Evolutionary conservation across 2,329 filamentous ascomycete genomes (phyloP), one percentile per base, ranked within the genome.

Genomic region (Aaosphaeria arxii): DNA sequence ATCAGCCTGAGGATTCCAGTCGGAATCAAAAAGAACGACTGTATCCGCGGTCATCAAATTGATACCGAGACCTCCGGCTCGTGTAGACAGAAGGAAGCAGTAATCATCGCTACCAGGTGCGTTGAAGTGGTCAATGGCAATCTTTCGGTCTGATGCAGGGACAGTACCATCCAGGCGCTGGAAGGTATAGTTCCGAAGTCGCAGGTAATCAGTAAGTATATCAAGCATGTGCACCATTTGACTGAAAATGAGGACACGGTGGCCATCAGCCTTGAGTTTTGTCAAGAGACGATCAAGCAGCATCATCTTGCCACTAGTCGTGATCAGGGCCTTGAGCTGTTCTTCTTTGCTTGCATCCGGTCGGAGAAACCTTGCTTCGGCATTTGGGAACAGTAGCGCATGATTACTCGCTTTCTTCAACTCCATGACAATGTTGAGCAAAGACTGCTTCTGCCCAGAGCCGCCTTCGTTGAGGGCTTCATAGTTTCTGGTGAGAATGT

Each of bases 201-300:
- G 88, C 56, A 97, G 83, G 66, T 99, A 99, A 62, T 99, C 92
- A 41, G 90, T 89, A 1, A 99, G 79, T 45, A 99, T 94, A 63
- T 99, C 91, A 24, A 99, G 81, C 88, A 99, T 97, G 67, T 90
- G 95, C 33, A 99, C 95, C 94, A 99, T 99, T 68, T 99, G 94
- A 69, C 92, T 97, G 77, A 99, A 99, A 56, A 99, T 97, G 54
- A 99, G 76, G 9, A 99, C 95, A 46, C 94, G 89, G 71, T 99
- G 94, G 42, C 89, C 90, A 63, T 99, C 94, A 58, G 87, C 89
- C 70, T 88, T 96, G 56, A 99, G 75, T 72, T 99, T 99, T 5
- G 88, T 87, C 7, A 99, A 80, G n/a, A 99, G 84, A 66, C 91
- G 90, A 61, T 99, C 94, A 6, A 99, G 82, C 43, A 99, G 79